A percentile compares a stretch with the other conserved stretches of the same genome.
These are phyloP conservation scores for Aspergillus alliaceus DNA, from an alignment of 2,329 filamentous ascomycete species.

Conservation along the genomic window DNA sequence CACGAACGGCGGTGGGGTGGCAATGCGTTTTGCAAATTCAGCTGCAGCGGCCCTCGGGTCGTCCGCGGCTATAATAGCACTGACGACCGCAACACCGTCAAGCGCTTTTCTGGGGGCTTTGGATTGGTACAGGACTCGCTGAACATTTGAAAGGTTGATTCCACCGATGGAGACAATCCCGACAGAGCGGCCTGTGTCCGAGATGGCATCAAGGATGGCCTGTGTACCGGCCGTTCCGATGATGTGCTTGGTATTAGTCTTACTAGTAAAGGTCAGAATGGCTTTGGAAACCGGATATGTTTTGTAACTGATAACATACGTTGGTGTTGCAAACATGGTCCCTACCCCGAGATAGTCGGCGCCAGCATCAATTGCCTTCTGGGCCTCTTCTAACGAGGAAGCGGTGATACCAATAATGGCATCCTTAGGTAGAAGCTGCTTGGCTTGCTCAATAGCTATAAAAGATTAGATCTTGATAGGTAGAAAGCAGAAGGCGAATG, in stretches of 20 bases:
- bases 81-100: conserved; percentile 84
- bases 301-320: conserved; percentile 52
- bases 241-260: conserved; percentile 81
- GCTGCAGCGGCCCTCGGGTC: conserved; percentile 66
- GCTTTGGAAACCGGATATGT: neutral
- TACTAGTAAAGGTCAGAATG: conserved; percentile 50
- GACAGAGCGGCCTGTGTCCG: conserved; percentile 42
- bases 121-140: conserved; percentile 72
- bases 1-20: conserved; percentile 35
- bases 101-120: conserved; percentile 58
- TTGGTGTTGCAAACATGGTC: conserved; percentile 81
- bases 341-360: conserved; percentile 91
- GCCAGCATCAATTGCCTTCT: conserved; percentile 69
- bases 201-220: conserved; percentile 64
- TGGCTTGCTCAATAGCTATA: conserved; percentile 63
- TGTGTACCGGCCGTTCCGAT: conserved; percentile 73
- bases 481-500: neutral
- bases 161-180: conserved; percentile 80
- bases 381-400: conserved; percentile 71
- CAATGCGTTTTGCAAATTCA: conserved; percentile 59
- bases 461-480: conserved; percentile 1
- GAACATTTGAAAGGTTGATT: conserved; percentile 74
- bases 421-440: conserved; percentile 68
- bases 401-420: conserved; percentile 89
- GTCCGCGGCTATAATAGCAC: conserved; percentile 74